phyloP scores from a whole-genome alignment of 306 rosid genomes.

The Acacia confusa region DNA sequence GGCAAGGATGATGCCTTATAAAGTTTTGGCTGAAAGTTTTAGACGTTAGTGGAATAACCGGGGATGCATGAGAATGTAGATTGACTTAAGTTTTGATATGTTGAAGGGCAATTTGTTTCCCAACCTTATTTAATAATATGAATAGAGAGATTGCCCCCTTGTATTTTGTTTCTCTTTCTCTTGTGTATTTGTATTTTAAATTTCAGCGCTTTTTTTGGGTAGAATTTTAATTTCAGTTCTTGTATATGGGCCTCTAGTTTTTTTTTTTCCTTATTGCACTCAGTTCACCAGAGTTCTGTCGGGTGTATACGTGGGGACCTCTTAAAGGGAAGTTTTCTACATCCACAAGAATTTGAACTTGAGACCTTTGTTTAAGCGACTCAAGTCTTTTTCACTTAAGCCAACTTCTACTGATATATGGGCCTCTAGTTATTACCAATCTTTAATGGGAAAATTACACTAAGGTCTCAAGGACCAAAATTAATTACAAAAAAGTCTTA shows the following conservation, averaged over 20 bases:
- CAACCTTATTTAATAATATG: slow-evolving; percentile 17
- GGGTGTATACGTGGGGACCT: too few relatives aligned
- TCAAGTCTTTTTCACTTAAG: too few relatives aligned
- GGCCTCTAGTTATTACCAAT: neutral
- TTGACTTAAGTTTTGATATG: slow-evolving; percentile 3
- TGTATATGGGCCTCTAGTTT: neutral
- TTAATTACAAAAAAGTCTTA: too few relatives aligned
- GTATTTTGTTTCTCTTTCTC: neutral
- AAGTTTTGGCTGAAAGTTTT: slow-evolving; percentile 43
- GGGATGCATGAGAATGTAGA: slow-evolving; percentile 4
- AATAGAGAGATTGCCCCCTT: neutral
- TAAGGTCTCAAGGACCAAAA: too few relatives aligned
- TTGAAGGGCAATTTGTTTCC: slow-evolving; percentile 35
- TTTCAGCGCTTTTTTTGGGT: neutral
- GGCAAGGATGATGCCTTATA: slow-evolving; percentile 43
- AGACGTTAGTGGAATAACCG: slow-evolving; percentile 39
- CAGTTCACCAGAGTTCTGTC: too few relatives aligned
- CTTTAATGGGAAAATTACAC: too few relatives aligned
- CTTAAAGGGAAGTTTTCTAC: too few relatives aligned
- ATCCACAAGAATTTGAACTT: too few relatives aligned
- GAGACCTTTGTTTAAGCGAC: too few relatives aligned
- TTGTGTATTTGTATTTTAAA: neutral
- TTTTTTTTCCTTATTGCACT: too few relatives aligned
- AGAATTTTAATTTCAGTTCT: neutral
- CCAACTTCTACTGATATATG: too few relatives aligned